Percentiles rank a stretch among this genome's conserved stretches.
These are phyloP conservation scores for Aspergillus homomorphus DNA, from an alignment of 495 filamentous ascomycete genomes.

Conservation along the genomic window DNA sequence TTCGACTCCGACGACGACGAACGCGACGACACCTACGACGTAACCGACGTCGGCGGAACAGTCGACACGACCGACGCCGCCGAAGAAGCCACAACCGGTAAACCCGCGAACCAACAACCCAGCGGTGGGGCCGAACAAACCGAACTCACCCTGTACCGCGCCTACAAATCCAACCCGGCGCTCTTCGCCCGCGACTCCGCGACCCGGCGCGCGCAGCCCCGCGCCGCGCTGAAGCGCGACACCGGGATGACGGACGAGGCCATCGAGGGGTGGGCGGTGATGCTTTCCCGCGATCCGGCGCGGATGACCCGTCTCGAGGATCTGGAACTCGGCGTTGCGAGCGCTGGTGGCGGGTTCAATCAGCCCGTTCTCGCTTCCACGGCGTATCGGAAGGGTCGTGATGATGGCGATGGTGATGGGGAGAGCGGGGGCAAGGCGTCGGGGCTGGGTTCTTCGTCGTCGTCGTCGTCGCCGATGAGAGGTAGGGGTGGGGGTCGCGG, in stretches of 20 bases:
- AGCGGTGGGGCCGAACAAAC: conserved; percentile 35
- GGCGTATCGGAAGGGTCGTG: conserved; percentile 45
- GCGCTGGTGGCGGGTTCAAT: conserved; percentile 28
- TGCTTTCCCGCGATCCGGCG: conserved; percentile 70
- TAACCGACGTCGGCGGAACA: conserved; percentile 83
- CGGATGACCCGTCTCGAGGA: conserved; percentile 62
- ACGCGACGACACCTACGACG: conserved; percentile 95
- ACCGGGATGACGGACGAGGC: conserved; percentile 91
- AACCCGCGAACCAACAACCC: conserved; percentile 35
- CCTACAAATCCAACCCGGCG: conserved; percentile 58
- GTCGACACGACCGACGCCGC: conserved; percentile 57
- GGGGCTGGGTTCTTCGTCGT: neutral
- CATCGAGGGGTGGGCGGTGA: conserved; percentile 90
- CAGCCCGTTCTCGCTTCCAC: conserved; percentile 62
- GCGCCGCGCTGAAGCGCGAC: conserved; percentile 64
- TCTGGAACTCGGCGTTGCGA: conserved; percentile 57
- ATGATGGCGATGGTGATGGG: conserved; percentile 36
- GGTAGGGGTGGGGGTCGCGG: conserved; percentile 19
- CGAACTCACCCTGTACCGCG: conserved; percentile 58
- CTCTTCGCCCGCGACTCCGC: conserved; percentile 66
- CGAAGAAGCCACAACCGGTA: conserved; percentile 24
- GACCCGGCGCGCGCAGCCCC: conserved; percentile 59
- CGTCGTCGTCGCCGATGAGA: too few relatives aligned
- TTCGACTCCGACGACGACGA: conserved; percentile 97
- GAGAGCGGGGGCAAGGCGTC: conserved; percentile 27